Base-by-base conservation (phyloP, 306 rosid genomes). In the Biancaea sappan region DNA sequence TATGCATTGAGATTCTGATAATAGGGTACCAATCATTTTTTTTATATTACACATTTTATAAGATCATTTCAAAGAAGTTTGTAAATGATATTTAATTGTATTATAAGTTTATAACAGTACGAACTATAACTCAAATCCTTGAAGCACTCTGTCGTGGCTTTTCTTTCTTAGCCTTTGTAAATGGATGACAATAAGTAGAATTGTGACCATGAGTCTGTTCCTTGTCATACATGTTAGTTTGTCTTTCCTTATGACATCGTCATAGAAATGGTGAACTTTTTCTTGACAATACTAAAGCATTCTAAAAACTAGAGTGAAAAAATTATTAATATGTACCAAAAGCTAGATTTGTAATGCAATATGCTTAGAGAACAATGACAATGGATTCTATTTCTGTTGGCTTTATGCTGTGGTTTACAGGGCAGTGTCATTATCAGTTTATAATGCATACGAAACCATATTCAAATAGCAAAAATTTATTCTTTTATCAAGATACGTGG, bases 371-470 rank as follows among this genome's bases (percentile, higher is more conserved):
- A 12, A 58, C 15, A 28, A 41, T 1, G 4, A 52, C 34, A 31
- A 16, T 72, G 67, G n/a, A n/a, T n/a, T n/a, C n/a, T n/a, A n/a
- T n/a, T n/a, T n/a, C n/a, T n/a, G n/a, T n/a, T n/a, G n/a, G n/a
- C n/a, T n/a, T n/a, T n/a, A n/a, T n/a, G n/a, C n/a, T n/a, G n/a
- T n/a, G n/a, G n/a, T n/a, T n/a, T n/a, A n/a, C 4, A 8, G 43
- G 44, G 75, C 22, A 37, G 37, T 18, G 71, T 69, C 57, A 19
- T 22, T 50, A 37, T 77, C 66, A 38, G 48, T 24, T 37, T 50
- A 62, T 48, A 62, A 40, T 62, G 29, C 66, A 77, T 44, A 72
- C 69, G 74, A 69, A 72, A 79, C 74, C 74, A 54, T 53, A 65
- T 79, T 79, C 69, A 64, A 43, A 43, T 40, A 24, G 41, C 32